phyloP scores from a whole-genome alignment of 345 rosid genomes.

The Dipteronia dyeriana region DNA sequence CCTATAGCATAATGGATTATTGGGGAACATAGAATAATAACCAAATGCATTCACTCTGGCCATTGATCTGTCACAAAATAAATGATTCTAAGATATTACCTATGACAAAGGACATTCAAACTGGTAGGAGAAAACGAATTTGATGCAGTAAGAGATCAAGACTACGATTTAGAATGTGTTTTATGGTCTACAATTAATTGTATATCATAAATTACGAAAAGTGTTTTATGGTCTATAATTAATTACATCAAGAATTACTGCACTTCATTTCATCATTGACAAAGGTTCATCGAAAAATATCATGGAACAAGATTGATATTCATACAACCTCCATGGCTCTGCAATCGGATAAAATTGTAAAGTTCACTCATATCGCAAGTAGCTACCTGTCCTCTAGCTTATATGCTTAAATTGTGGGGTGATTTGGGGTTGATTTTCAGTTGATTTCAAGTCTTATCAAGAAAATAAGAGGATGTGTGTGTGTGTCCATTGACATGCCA shows the following conservation, averaged over 20 bases:
- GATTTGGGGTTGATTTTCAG: neutral
- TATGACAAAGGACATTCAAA: neutral
- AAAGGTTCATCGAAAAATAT: neutral
- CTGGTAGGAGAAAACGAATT: neutral
- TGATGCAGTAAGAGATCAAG: neutral
- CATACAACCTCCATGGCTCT: neutral
- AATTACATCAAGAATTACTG: neutral
- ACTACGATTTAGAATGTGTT: neutral
- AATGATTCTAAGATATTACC: neutral
- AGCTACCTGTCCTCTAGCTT: neutral
- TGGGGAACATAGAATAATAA: too few relatives aligned
- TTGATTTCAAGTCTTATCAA: conserved; percentile 1
- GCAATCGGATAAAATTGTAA: neutral
- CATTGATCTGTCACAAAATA: neutral
- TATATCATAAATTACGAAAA: neutral
- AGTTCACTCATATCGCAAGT: conserved; percentile 1
- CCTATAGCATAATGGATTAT: too few relatives aligned
- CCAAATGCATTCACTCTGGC: too few relatives aligned
- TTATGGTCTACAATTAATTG: neutral
- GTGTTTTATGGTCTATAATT: too few relatives aligned
- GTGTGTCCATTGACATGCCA: conserved; percentile 3
- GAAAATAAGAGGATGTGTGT: neutral
- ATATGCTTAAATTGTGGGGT: neutral
- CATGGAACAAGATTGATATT: neutral
- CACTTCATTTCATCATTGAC: neutral